Conservation (phyloP, 257 asterid species). For the Solanum infundibuliforme region DNA sequence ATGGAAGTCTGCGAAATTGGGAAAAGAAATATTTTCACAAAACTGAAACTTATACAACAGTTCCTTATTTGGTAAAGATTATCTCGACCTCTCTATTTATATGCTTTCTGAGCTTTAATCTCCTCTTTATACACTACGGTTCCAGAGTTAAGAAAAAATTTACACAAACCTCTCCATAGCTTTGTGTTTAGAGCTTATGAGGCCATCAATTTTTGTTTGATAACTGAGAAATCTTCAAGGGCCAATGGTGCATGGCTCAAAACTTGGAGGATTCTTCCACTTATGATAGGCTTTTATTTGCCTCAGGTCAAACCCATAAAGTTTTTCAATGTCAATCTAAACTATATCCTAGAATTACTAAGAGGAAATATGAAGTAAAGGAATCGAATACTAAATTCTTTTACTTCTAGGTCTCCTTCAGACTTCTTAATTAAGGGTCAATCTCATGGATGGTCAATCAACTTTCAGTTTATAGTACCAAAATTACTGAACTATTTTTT, state of each 20-base stretch:
- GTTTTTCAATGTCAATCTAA: background rate
- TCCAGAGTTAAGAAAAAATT: background rate
- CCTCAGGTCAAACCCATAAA: background rate
- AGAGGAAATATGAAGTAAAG: background rate
- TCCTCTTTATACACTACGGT: background rate
- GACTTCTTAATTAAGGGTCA: background rate
- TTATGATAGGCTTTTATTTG: background rate
- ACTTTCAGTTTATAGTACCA: background rate
- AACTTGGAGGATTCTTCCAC: background rate
- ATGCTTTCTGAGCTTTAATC: background rate
- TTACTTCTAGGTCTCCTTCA: background rate
- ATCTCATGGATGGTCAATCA: background rate
- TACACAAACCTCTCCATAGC: background rate
- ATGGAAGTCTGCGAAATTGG: slow-evolving; percentile 60
- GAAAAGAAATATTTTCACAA: background rate
- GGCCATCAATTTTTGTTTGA: background rate
- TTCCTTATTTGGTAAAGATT: background rate
- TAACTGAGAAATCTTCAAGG: background rate
- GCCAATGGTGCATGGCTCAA: background rate
- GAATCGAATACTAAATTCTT: background rate
- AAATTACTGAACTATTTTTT: background rate
- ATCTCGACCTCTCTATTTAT: background rate
- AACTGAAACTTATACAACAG: background rate
- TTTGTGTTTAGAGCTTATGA: background rate
- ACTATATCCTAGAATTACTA: background rate